Percentiles rank a stretch among this genome's conserved stretches.
phyloP scores from a whole-genome alignment of 1,139 yeast genomes.

The Lizanozyma gosingica region DNA sequence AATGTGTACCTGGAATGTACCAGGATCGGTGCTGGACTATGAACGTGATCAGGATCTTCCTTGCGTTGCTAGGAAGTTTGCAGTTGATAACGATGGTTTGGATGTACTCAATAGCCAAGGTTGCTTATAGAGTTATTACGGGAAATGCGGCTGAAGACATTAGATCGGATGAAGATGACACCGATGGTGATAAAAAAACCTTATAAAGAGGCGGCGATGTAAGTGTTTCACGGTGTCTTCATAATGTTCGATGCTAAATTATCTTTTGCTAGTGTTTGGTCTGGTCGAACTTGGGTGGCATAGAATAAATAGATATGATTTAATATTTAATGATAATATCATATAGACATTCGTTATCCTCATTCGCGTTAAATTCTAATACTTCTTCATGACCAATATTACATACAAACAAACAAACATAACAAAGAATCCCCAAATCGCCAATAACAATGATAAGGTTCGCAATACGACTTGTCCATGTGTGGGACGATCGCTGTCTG shows the following conservation, averaged over 20 bases:
- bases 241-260: no score
- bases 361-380: no score
- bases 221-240: no score
- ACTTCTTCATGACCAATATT: slow-evolving; percentile 1
- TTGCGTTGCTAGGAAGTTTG: slow-evolving; percentile 51
- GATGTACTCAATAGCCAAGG: slow-evolving; percentile 66
- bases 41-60: slow-evolving; percentile 39
- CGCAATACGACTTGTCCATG: slow-evolving; percentile 8
- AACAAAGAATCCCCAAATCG: slow-evolving; percentile 46
- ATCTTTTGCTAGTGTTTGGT: no score
- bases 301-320: not conserved
- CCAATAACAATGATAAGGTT: slow-evolving; percentile 38
- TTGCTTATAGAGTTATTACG: slow-evolving; percentile 56
- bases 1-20: slow-evolving; percentile 23
- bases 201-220: not conserved
- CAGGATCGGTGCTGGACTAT: slow-evolving; percentile 53
- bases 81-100: slow-evolving; percentile 63
- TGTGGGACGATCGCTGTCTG: slow-evolving; percentile 10
- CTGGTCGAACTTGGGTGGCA: not conserved
- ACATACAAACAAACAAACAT: slow-evolving; percentile 41
- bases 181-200: slow-evolving; percentile 17
- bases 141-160: slow-evolving; percentile 78
- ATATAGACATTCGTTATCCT: no score
- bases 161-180: slow-evolving; percentile 71
- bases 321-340: not conserved